Percentiles rank a stretch among this genome's conserved stretches.
Conservation (phyloP, 306 rosid species). For the Trichosanthes truncata region DNA sequence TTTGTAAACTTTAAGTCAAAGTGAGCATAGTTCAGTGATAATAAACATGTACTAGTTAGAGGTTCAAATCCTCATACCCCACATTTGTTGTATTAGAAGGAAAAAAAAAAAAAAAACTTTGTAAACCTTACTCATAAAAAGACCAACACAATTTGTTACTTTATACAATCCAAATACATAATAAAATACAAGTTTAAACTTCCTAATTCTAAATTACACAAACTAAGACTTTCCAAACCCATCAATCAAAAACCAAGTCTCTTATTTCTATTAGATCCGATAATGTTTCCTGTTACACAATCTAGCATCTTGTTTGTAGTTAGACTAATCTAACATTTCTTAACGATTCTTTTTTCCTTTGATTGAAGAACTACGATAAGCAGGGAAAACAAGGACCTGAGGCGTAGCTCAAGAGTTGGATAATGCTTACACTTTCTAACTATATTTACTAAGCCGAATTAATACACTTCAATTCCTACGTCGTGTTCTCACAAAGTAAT, state of each 20-base stretch:
- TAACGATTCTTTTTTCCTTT: background rate
- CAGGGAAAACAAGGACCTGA: background rate
- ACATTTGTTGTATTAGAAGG: no score
- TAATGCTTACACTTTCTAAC: background rate
- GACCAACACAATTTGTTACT: background rate
- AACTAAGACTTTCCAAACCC: background rate
- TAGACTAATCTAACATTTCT: background rate
- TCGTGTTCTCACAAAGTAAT: background rate
- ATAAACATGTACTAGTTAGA: no score
- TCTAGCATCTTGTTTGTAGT: background rate
- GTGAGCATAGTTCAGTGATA: no score
- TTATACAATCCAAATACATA: background rate
- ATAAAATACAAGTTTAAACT: background rate
- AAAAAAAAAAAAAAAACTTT: no score
- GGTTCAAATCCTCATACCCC: no score
- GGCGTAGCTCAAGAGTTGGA: conserved; percentile 18
- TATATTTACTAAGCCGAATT: background rate
- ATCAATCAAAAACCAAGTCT: background rate
- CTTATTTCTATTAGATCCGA: background rate
- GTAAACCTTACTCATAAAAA: no score
- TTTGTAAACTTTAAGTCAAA: no score
- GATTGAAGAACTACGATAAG: background rate
- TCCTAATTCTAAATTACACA: background rate
- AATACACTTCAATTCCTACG: background rate
- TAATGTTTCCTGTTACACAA: background rate